Evolutionary conservation across 208 protist genomes (phyloP).

Genomic region (Trypanosoma platydactyli): DNA sequence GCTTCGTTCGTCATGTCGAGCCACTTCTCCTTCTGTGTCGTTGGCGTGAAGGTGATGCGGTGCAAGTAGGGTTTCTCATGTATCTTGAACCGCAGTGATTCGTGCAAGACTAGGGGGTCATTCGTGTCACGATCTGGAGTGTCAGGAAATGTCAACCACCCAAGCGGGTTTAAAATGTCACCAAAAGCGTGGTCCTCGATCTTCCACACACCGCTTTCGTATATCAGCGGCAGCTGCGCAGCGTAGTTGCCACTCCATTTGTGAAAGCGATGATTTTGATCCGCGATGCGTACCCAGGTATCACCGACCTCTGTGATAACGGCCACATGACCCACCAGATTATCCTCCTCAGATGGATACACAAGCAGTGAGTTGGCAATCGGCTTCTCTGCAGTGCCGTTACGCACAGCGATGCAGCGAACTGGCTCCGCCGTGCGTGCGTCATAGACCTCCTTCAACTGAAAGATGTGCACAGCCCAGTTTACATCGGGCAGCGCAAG

Average conservation of each 20-base stretch:
- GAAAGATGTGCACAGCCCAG: constrained; percentile 82
- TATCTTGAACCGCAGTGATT: constrained; percentile 52
- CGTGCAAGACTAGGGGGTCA: constrained; percentile 49
- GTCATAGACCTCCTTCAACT: constrained; percentile 61
- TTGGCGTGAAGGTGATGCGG: constrained; percentile 60
- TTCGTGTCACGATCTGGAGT: constrained; percentile 57
- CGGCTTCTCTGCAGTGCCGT: constrained; percentile 60
- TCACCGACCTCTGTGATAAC: constrained; percentile 87
- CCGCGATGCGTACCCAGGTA: constrained; percentile 77
- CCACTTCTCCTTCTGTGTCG: constrained; percentile 54
- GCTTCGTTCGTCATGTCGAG: constrained; percentile 75
- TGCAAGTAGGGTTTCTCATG: constrained; percentile 50
- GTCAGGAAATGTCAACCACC: constrained; percentile 85
- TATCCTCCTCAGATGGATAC: constrained; percentile 55
- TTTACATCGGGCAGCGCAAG: constrained; percentile 80
- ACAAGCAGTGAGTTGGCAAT: constrained; percentile 78
- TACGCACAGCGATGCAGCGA: constrained; percentile 47
- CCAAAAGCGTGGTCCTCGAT: constrained; percentile 69
- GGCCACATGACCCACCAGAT: constrained; percentile 71
- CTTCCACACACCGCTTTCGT: constrained; percentile 58
- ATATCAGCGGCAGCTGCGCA: constrained; percentile 53
- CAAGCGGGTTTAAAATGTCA: constrained; percentile 53
- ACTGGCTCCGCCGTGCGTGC: constrained; percentile 56
- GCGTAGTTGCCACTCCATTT: constrained; percentile 70
- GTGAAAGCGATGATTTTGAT: constrained; percentile 88